Percentiles rank a stretch among this genome's conserved stretches.
phyloP scores from a whole-genome alignment of 176 grass and related monocot species.

The Triticum monococcum region DNA sequence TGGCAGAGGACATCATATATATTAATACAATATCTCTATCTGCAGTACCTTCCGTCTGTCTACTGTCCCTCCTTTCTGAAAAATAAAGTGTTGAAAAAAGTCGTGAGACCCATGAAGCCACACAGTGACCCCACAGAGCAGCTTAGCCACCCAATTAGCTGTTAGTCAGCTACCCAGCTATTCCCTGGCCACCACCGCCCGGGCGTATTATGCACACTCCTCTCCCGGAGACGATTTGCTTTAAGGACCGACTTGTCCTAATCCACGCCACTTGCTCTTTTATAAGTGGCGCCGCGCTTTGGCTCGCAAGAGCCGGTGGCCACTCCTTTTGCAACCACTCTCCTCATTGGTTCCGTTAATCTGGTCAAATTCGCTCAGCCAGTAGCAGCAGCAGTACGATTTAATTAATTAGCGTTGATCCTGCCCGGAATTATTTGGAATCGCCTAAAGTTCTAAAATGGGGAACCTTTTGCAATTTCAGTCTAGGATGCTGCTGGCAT shows the following conservation, averaged over 20 bases:
- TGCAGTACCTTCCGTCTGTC: background rate
- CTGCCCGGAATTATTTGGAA: background rate
- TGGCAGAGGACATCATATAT: too few species aligned
- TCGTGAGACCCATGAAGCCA: slow-evolving; percentile 6
- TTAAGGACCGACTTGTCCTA: slow-evolving; percentile 23
- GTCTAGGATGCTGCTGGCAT: background rate
- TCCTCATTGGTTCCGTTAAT: slow-evolving; percentile 9
- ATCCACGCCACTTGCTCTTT: slow-evolving; percentile 24
- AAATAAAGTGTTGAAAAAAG: background rate
- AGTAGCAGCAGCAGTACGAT: too few species aligned
- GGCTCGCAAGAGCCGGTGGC: background rate
- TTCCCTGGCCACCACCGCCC: background rate
- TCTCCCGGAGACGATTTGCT: background rate
- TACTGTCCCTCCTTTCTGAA: background rate
- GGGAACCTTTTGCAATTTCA: background rate
- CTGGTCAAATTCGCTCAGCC: background rate
- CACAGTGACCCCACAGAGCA: slow-evolving; percentile 27
- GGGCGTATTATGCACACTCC: background rate
- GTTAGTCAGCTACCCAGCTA: slow-evolving; percentile 4
- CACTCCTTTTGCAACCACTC: slow-evolving; percentile 43
- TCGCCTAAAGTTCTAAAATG: background rate
- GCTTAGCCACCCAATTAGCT: slow-evolving; percentile 28
- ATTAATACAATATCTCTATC: background rate
- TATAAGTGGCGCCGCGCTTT: slow-evolving; percentile 25
- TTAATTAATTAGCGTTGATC: background rate